Conservation (phyloP, 2,329 filamentous ascomycete genomes). For the Periconia sp. region DNA sequence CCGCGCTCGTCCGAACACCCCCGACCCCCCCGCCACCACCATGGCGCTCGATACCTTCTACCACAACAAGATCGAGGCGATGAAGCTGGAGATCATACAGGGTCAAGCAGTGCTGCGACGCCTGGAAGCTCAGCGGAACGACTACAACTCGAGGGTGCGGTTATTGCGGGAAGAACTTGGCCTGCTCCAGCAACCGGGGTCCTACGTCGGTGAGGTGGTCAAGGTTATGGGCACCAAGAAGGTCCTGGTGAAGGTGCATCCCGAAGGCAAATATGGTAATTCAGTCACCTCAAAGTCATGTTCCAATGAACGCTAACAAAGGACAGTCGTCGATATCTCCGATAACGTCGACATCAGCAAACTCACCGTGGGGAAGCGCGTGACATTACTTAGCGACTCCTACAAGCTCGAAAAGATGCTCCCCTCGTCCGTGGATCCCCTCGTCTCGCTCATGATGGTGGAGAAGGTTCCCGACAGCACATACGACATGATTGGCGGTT, state of each 20-base stretch:
- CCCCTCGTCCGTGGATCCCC: conserved; percentile 94
- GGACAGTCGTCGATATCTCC: conserved; percentile 86
- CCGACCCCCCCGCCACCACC: conserved; percentile 48
- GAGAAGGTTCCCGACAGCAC: conserved; percentile 99
- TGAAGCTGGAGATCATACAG: conserved; percentile 99
- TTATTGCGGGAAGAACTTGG: conserved; percentile 94
- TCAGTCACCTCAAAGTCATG: not conserved
- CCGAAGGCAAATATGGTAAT: conserved; percentile 98
- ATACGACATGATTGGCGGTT: conserved; percentile 99
- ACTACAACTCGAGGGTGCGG: conserved; percentile 98
- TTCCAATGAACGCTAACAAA: conserved; percentile 3
- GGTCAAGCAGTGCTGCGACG: conserved; percentile 92
- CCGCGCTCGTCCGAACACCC: not conserved
- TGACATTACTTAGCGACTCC: conserved; percentile 92
- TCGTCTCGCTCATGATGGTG: conserved; percentile 99
- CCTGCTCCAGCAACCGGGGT: conserved; percentile 92
- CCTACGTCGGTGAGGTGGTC: conserved; percentile 98
- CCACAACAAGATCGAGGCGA: conserved; percentile 99
- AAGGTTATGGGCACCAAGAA: conserved; percentile 99
- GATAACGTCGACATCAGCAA: conserved; percentile 94
- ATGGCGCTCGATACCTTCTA: conserved; percentile 99
- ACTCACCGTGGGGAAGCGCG: conserved; percentile 95
- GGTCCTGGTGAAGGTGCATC: conserved; percentile 97
- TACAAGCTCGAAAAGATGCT: conserved; percentile 99
- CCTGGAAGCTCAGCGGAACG: conserved; percentile 96